Evolutionary conservation across 1,284 basidiomycete species (phyloP), one percentile per base, ranked within the genome.

Genomic region (Mycosarcoma maydis): DNA sequence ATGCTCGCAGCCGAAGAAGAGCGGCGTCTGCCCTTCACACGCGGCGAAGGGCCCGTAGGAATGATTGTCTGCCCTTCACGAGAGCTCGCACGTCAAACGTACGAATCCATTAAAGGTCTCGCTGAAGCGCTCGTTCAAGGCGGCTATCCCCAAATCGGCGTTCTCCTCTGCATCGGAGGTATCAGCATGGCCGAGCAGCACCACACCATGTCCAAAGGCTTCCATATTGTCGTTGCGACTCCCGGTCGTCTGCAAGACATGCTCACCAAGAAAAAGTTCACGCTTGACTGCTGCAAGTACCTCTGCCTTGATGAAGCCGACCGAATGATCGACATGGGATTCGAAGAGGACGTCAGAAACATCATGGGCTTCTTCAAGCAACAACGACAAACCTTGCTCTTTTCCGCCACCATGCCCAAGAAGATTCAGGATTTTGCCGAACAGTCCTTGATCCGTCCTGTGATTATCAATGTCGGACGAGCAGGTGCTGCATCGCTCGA

Each of bases 401-500:
- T 98, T 82, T 98, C 94, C 1, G 96, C 96, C 0, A 99, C 96
- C 0, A 99, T 98, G 96, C 96, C 96, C 2, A 87, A 92, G 49
- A 98, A 97, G 80, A 98, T 99, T 59, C 94, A 97, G 82, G 95
- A 98, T 76, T 98, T 99, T 82, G 96, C 96, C 1, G 92, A 94
- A 72, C 91, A 94, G 78, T 95, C 94, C 0, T 86, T 99, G 16
- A 91, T 97, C 65, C 87, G 89, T 71, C 96, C 96, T 0, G 87
- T 99, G 13, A 85, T 98, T 19, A 93, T 99, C 73, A 98, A 99
- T 79, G 95, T 98, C 37, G 96, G 96, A 30, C 90, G 96, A 78
- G 95, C 96, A 1, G 96, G 96, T 79, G 96, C 96, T 10, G 96
- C 96, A 32, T 96, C 94, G 82, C 84, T 98, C 82, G 94, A 98